Conservation (phyloP, 805 yeast species). For the Metschnikowia proteae region DNA sequence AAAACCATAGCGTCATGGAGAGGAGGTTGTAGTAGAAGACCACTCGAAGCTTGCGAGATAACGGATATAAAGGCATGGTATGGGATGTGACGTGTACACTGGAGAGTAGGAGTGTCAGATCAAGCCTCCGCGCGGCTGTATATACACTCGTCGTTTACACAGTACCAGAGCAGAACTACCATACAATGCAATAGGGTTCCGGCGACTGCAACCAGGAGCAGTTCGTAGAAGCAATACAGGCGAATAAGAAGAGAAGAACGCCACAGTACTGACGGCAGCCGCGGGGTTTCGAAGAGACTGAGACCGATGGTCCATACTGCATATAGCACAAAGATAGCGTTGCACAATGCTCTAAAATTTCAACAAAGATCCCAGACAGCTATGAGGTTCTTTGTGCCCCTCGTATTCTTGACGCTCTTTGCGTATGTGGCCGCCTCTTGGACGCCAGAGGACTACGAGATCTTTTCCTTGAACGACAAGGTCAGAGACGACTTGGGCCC, state of each 20-base stretch:
- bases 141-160: neutral
- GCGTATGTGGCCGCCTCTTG: slow-evolving; percentile 40
- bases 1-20: slow-evolving; percentile 44
- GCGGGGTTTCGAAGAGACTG: too few relatives aligned
- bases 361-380: neutral
- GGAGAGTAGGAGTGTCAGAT: neutral
- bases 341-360: neutral
- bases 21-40: slow-evolving; percentile 34
- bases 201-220: too few relatives aligned
- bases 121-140: neutral
- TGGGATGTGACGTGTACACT: neutral
- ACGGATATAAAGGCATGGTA: slow-evolving; percentile 36
- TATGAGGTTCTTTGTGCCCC: slow-evolving; percentile 13
- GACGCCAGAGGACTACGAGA: slow-evolving; percentile 71
- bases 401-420: slow-evolving; percentile 17
- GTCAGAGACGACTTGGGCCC: slow-evolving; percentile 60
- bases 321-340: neutral
- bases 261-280: too few relatives aligned
- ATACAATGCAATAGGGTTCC: neutral
- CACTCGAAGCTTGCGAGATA: slow-evolving; percentile 28
- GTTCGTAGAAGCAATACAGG: too few relatives aligned
- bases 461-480: slow-evolving; percentile 67
- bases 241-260: too few relatives aligned
- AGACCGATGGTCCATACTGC: neutral
- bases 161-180: neutral